Evolutionary conservation across 176 grass and related monocot genomes (phyloP).

Genomic region (Stipa capillata): DNA sequence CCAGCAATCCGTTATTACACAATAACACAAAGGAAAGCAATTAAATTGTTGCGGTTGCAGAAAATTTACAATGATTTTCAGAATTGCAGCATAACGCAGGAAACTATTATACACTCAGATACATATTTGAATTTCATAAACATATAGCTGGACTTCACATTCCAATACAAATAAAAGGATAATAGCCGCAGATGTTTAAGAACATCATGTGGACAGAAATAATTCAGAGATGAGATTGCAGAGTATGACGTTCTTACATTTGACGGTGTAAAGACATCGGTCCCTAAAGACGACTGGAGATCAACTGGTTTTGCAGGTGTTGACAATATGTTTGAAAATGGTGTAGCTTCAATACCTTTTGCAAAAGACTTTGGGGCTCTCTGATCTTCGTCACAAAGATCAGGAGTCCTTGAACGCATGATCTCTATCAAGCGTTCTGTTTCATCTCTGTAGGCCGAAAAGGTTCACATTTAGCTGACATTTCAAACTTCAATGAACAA

Average conservation of each 20-base stretch:
- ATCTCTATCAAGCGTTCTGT: conserved; percentile 35
- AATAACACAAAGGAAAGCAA: neutral
- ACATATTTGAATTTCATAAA: conserved; percentile 13
- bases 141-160: neutral
- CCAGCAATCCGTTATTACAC: neutral
- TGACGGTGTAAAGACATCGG: neutral
- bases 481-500: conserved; percentile 4
- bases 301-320: conserved; percentile 9
- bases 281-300: conserved; percentile 13
- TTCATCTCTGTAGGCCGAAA: conserved; percentile 44
- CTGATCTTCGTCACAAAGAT: conserved; percentile 21
- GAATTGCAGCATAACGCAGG: neutral
- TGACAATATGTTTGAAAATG: conserved; percentile 17
- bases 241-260: conserved; percentile 43
- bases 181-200: neutral
- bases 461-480: neutral
- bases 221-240: neutral
- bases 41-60: neutral
- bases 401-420: conserved; percentile 38
- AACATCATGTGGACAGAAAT: neutral
- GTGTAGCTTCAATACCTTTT: conserved; percentile 24
- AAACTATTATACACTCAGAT: neutral
- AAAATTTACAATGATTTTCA: neutral
- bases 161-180: neutral
- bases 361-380: neutral